These are phyloP conservation scores for Ophiostoma angusticollis DNA, from an alignment of 2,329 filamentous ascomycete genomes.

Conservation along the genomic window DNA sequence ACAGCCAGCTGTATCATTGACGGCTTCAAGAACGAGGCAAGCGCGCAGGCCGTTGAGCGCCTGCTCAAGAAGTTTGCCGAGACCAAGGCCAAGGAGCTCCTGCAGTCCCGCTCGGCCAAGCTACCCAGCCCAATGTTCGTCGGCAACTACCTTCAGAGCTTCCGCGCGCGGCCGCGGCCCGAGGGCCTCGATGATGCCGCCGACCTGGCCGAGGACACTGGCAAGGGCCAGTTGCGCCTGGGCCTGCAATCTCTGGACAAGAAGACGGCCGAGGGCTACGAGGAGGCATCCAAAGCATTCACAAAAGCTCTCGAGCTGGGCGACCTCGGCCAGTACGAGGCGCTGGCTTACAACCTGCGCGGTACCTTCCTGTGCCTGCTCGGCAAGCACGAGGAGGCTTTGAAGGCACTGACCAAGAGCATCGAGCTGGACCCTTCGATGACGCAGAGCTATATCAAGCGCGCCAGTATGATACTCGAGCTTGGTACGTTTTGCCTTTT, in stretches of 20 bases:
- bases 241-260: constrained; percentile 70
- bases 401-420: constrained; percentile 81
- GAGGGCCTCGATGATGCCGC: constrained; percentile 67
- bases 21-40: constrained; percentile 83
- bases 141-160: constrained; percentile 97
- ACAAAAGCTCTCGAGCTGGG: constrained; percentile 76
- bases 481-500: constrained; percentile 46
- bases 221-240: constrained; percentile 73
- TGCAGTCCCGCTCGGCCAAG: constrained; percentile 73
- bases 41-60: constrained; percentile 80
- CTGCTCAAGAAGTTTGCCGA: constrained; percentile 95
- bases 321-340: constrained; percentile 70
- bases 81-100: constrained; percentile 80
- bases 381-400: constrained; percentile 72
- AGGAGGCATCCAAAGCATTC: constrained; percentile 75
- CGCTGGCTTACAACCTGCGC: constrained; percentile 89
- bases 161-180: constrained; percentile 71
- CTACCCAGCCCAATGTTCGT: constrained; percentile 94
- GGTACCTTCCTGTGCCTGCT: constrained; percentile 90
- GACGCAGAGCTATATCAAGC: constrained; percentile 97
- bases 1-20: constrained; percentile 99
- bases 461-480: constrained; percentile 94
- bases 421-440: constrained; percentile 77
- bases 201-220: constrained; percentile 66
- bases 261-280: constrained; percentile 84